Evolutionary conservation across 345 rosid genomes (phyloP).

Genomic region (Eucalyptus tenuipes): DNA sequence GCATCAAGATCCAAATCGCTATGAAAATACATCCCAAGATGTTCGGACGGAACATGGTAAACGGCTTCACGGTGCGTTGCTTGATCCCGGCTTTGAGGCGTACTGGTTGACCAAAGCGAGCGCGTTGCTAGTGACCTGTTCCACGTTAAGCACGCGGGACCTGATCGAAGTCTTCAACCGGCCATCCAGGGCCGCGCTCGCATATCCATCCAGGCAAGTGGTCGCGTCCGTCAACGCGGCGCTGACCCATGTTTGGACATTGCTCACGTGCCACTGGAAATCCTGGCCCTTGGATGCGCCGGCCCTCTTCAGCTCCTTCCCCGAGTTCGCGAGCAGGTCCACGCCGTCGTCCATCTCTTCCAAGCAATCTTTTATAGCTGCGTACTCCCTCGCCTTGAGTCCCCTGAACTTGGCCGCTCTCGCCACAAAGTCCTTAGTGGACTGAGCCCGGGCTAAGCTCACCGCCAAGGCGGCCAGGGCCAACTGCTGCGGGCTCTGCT

Average conservation of each 20-base stretch:
- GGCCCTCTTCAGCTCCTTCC: constrained; percentile 42
- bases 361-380: constrained; percentile 54
- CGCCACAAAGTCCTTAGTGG: constrained; percentile 42
- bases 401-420: constrained; percentile 40
- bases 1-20: not conserved
- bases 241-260: constrained; percentile 86
- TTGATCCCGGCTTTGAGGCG: not conserved
- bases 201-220: constrained; percentile 75
- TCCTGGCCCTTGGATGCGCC: constrained; percentile 31
- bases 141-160: constrained; percentile 34
- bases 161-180: constrained; percentile 51
- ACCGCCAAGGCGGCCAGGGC: constrained; percentile 64
- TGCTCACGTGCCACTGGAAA: constrained; percentile 61
- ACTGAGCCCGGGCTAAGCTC: constrained; percentile 43
- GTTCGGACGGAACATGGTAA: not conserved
- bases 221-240: constrained; percentile 82
- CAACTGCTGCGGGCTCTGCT: constrained; percentile 43
- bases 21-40: not conserved
- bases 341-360: constrained; percentile 53
- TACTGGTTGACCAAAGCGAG: not conserved
- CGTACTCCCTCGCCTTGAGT: constrained; percentile 37
- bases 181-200: constrained; percentile 53
- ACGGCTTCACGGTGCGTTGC: not conserved
- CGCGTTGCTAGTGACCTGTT: constrained; percentile 4
- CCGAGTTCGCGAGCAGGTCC: constrained; percentile 57